Conservation (phyloP, 208 protist species). For the Angomonas ambiguus region DNA sequence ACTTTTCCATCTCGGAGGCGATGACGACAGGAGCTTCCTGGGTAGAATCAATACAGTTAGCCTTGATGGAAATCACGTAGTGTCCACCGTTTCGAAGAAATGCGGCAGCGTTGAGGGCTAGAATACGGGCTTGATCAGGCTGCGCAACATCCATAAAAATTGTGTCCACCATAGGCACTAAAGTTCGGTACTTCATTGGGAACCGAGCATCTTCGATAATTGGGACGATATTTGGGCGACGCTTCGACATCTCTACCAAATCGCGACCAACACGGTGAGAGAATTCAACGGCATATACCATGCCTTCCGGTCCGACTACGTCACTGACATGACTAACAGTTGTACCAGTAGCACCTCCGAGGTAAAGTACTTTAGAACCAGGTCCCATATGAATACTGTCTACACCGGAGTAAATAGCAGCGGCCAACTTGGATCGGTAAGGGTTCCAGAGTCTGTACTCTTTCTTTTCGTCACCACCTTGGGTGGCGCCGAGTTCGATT, state of each 20-base stretch:
- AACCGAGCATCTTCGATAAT: conserved; percentile 99
- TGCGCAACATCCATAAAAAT: conserved; percentile 99
- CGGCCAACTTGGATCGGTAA: conserved; percentile 99
- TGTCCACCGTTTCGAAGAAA: conserved; percentile 99
- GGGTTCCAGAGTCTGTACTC: conserved; percentile 99
- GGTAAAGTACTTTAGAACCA: conserved; percentile 99
- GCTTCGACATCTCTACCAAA: conserved; percentile 99
- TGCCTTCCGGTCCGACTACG: conserved; percentile 98
- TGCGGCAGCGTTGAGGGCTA: conserved; percentile 98
- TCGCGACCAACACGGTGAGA: conserved; percentile 98
- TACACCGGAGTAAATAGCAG: conserved; percentile 98
- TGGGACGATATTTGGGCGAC: conserved; percentile 99
- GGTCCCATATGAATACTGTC: conserved; percentile 98
- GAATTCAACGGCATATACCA: conserved; percentile 99
- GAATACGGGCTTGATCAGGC: conserved; percentile 99
- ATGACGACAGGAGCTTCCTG: conserved; percentile 96
- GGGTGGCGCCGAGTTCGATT: conserved; percentile 85
- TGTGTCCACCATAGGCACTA: conserved; percentile 99
- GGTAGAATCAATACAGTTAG: conserved; percentile 99
- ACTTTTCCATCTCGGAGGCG: conserved; percentile 95
- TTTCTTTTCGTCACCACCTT: conserved; percentile 94
- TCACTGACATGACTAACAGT: conserved; percentile 99
- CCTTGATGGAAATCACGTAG: conserved; percentile 99
- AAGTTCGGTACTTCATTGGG: conserved; percentile 99
- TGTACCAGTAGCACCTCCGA: conserved; percentile 99